These are phyloP conservation scores for Actinomucor elegans DNA, from an alignment of 371 early-diverging fungal genomes.

Conservation along the genomic window DNA sequence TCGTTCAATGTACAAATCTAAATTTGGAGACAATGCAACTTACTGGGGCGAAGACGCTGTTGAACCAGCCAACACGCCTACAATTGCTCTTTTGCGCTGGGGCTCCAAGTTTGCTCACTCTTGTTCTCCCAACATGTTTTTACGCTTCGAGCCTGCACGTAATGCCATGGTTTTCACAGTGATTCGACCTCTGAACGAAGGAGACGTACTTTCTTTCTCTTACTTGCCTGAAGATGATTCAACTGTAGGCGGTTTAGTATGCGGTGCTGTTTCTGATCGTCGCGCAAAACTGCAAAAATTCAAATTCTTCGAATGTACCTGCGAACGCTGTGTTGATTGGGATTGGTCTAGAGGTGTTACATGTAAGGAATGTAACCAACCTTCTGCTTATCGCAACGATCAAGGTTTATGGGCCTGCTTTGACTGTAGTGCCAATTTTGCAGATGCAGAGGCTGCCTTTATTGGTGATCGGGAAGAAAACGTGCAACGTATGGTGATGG, in stretches of 20 bases:
- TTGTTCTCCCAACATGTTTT: constrained; percentile 48
- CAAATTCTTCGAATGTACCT: constrained; percentile 48
- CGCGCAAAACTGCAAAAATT: constrained; percentile 34
- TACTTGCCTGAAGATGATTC: constrained; percentile 50
- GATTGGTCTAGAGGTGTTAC: constrained; percentile 34
- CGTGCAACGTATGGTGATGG: constrained; percentile 29
- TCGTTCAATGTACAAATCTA: constrained; percentile 18
- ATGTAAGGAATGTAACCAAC: constrained; percentile 15
- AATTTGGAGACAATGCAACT: constrained; percentile 22
- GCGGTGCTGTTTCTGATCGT: constrained; percentile 35
- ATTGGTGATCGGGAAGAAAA: constrained; percentile 25
- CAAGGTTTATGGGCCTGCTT: constrained; percentile 25
- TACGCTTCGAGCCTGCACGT: constrained; percentile 37
- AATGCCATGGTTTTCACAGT: constrained; percentile 42
- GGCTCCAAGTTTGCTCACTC: constrained; percentile 51
- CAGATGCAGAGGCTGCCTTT: constrained; percentile 10
- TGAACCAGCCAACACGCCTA: constrained; percentile 14
- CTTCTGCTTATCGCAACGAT: neutral
- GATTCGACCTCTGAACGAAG: constrained; percentile 27
- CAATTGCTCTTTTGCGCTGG: constrained; percentile 42
- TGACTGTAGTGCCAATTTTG: constrained; percentile 3
- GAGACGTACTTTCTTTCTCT: constrained; percentile 40
- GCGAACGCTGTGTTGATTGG: constrained; percentile 39
- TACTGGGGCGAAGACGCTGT: constrained; percentile 21
- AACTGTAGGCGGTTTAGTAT: constrained; percentile 41